Evolutionary conservation across 2,329 filamentous ascomycete genomes (phyloP).

Genomic region (Neoarthrinium moseri): DNA sequence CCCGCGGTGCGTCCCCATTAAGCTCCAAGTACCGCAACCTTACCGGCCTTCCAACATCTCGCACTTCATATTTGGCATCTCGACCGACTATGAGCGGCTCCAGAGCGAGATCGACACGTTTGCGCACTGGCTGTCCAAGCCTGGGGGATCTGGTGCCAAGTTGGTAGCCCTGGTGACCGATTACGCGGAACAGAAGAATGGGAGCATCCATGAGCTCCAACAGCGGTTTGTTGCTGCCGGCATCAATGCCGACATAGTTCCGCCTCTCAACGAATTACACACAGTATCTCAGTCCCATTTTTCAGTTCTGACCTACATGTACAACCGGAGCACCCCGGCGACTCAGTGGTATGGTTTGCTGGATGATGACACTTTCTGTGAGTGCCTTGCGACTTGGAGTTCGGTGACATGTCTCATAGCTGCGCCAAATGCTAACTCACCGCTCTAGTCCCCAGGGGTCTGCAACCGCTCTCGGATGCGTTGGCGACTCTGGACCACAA

Average conservation of each 20-base stretch:
- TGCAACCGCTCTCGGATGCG: slow-evolving; percentile 46
- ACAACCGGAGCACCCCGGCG: slow-evolving; percentile 37
- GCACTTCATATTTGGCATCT: slow-evolving; percentile 57
- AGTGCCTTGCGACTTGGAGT: background rate
- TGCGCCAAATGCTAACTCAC: background rate
- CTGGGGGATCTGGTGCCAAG: slow-evolving; percentile 40
- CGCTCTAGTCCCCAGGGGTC: slow-evolving; percentile 40
- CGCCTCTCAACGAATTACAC: slow-evolving; percentile 30
- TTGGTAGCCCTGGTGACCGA: slow-evolving; percentile 54
- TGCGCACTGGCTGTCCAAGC: slow-evolving; percentile 51
- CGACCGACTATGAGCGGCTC: slow-evolving; percentile 50
- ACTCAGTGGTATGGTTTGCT: slow-evolving; percentile 57
- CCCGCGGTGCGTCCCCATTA: slow-evolving; percentile 40
- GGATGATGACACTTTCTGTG: slow-evolving; percentile 62
- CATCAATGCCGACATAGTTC: slow-evolving; percentile 32
- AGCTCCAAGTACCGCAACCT: slow-evolving; percentile 43
- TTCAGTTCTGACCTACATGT: slow-evolving; percentile 49
- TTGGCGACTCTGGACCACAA: slow-evolving; percentile 48
- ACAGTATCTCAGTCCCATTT: slow-evolving; percentile 57
- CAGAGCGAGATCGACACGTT: slow-evolving; percentile 50
- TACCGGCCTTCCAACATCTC: slow-evolving; percentile 40
- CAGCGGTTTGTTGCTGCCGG: slow-evolving; percentile 28
- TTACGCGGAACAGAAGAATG: slow-evolving; percentile 24
- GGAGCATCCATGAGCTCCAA: slow-evolving; percentile 31
- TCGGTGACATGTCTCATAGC: background rate